These are phyloP conservation scores for Amanita rimosa DNA, from an alignment of 768 basidiomycete species.

Conservation along the genomic window DNA sequence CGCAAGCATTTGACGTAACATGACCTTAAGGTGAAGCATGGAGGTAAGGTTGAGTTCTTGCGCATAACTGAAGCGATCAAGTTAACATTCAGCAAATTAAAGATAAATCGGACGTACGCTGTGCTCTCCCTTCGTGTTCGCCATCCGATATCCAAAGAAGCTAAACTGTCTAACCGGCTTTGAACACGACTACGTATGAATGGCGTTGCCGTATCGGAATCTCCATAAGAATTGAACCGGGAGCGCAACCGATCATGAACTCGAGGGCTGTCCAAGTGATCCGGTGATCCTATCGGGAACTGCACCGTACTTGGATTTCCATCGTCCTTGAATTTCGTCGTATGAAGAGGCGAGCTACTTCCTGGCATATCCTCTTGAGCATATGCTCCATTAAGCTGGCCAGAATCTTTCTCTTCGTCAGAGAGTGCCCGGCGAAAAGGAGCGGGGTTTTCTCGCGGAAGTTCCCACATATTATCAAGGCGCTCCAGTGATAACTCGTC, in stretches of 20 bases:
- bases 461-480: conserved; percentile 35
- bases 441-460: conserved; percentile 44
- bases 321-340: conserved; percentile 40
- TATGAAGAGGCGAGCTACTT: conserved; percentile 43
- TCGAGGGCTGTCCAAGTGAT: conserved; percentile 52
- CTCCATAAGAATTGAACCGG: conserved; percentile 61
- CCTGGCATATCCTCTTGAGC: conserved; percentile 31
- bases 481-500: conserved; percentile 38
- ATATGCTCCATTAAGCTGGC: conserved; percentile 29
- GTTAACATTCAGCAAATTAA: conserved; percentile 5
- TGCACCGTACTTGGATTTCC: conserved; percentile 61
- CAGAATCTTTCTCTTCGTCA: conserved; percentile 64
- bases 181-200: conserved; percentile 81
- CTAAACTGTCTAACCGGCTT: conserved; percentile 65
- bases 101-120: conserved; percentile 43
- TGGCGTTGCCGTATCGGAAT: conserved; percentile 62
- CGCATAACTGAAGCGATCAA: conserved; percentile 44
- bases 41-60: conserved; percentile 79
- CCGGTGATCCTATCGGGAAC: conserved; percentile 73
- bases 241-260: conserved; percentile 38
- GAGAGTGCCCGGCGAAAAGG: conserved; percentile 67
- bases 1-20: conserved; percentile 85
- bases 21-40: conserved; percentile 80
- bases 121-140: conserved; percentile 81
- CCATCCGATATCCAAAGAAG: conserved; percentile 69